Percentiles rank a stretch among this genome's conserved stretches.
phyloP scores from a whole-genome alignment of 805 yeast species.

The Ogataea philodendri region DNA sequence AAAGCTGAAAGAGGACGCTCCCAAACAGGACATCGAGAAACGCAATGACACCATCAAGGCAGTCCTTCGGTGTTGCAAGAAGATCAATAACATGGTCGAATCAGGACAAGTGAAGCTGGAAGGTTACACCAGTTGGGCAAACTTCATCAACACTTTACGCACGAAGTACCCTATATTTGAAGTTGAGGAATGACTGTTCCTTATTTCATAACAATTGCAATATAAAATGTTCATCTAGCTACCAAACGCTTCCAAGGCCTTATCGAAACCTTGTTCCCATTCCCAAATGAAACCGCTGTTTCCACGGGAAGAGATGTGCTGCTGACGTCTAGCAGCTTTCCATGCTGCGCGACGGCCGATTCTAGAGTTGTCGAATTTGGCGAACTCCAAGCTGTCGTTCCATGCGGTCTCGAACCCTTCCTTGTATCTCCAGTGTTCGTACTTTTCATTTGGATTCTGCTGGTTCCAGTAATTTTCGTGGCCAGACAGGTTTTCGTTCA shows the following conservation, averaged over 20 bases:
- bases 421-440: conserved; percentile 77
- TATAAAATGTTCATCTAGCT: conserved; percentile 6
- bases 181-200: conserved; percentile 24
- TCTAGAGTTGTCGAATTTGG: conserved; percentile 62
- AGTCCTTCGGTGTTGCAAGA: conserved; percentile 32
- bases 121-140: conserved; percentile 25
- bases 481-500: conserved; percentile 36
- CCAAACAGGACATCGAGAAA: conserved; percentile 64
- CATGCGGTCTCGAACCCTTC: conserved; percentile 80
- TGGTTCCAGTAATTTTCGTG: conserved; percentile 72
- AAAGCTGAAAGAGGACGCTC: conserved; percentile 57
- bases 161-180: conserved; percentile 25
- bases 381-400: conserved; percentile 69
- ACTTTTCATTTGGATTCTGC: conserved; percentile 54
- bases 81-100: conserved; percentile 23
- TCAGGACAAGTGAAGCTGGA: conserved; percentile 21
- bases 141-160: conserved; percentile 18
- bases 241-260: conserved; percentile 50
- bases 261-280: conserved; percentile 82
- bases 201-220: no score
- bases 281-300: conserved; percentile 69
- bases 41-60: conserved; percentile 43
- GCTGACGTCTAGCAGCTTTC: conserved; percentile 57
- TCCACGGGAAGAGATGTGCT: conserved; percentile 61
- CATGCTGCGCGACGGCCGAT: conserved; percentile 75